These are phyloP conservation scores for Leptographium flavum DNA, from an alignment of 2,329 filamentous ascomycete species.

Conservation along the genomic window DNA sequence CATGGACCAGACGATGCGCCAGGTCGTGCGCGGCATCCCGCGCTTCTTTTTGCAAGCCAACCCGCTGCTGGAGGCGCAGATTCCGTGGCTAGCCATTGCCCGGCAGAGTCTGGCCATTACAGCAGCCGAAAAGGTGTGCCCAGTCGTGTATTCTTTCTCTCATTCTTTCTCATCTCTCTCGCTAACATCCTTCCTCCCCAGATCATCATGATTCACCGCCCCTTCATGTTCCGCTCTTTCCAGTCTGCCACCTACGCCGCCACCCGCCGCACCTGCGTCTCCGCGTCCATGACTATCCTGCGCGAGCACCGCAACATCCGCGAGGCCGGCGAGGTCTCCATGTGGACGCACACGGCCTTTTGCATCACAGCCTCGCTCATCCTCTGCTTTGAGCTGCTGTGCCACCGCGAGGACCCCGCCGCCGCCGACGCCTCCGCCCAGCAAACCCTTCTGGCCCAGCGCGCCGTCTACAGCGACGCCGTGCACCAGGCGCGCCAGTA, in stretches of 20 bases:
- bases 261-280: conserved; percentile 20
- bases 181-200: background rate
- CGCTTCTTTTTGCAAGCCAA: conserved; percentile 16
- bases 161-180: background rate
- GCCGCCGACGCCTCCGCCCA: too few species aligned
- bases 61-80: conserved; percentile 11
- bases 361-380: conserved; percentile 15
- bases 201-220: conserved; percentile 24
- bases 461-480: conserved; percentile 6
- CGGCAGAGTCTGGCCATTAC: conserved; percentile 22
- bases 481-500: conserved; percentile 8
- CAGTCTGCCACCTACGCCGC: conserved; percentile 16
- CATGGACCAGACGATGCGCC: conserved; percentile 19
- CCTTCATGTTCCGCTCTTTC: conserved; percentile 19
- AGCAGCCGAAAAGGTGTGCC: conserved; percentile 20
- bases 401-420: background rate
- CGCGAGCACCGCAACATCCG: conserved; percentile 12
- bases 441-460: background rate
- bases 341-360: conserved; percentile 17
- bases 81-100: conserved; percentile 20
- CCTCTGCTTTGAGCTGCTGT: conserved; percentile 13
- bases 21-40: conserved; percentile 18
- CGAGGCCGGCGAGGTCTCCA: conserved; percentile 10
- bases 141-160: background rate
- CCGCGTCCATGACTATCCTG: conserved; percentile 21